These are phyloP conservation scores for Ogataea trehaloabstinens DNA, from an alignment of 805 yeast species.

Conservation along the genomic window DNA sequence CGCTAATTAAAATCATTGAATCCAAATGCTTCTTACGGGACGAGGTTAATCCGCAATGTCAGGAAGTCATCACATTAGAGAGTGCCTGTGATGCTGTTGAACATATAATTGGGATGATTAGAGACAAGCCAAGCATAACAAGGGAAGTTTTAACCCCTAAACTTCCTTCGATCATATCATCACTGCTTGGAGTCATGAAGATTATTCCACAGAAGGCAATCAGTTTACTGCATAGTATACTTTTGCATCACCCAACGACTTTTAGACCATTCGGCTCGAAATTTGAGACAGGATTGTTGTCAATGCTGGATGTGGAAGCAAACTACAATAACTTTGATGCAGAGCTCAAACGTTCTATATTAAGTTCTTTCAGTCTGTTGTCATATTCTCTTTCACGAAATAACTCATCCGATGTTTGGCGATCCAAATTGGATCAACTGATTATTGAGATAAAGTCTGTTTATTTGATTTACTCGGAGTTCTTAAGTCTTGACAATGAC, in stretches of 20 bases:
- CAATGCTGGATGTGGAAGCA: conserved; percentile 32
- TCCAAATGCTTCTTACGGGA: conserved; percentile 35
- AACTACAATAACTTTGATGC: conserved; percentile 39
- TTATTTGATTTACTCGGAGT: conserved; percentile 53
- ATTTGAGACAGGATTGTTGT: conserved; percentile 45
- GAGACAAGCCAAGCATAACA: conserved; percentile 80
- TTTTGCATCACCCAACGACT: conserved; percentile 67
- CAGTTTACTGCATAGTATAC: conserved; percentile 41
- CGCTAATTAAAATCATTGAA: conserved; percentile 41
- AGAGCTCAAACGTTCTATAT: conserved; percentile 39
- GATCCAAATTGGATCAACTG: conserved; percentile 43
- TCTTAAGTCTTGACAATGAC: conserved; percentile 58
- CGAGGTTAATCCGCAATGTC: conserved; percentile 26
- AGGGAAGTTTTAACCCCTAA: conserved; percentile 83
- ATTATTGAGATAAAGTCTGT: conserved; percentile 55
- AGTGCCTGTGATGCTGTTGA: conserved; percentile 41
- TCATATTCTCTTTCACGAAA: conserved; percentile 54
- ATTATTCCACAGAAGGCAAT: conserved; percentile 38
- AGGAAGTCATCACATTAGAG: conserved; percentile 28
- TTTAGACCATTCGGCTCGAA: conserved; percentile 76
- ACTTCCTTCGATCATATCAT: conserved; percentile 57
- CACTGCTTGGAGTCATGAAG: conserved; percentile 46
- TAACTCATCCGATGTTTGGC: conserved; percentile 47
- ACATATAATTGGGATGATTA: conserved; percentile 45
- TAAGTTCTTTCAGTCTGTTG: conserved; percentile 52